Base-by-base conservation (phyloP, 768 basidiomycete species). In the Lentinula guzmanii region DNA sequence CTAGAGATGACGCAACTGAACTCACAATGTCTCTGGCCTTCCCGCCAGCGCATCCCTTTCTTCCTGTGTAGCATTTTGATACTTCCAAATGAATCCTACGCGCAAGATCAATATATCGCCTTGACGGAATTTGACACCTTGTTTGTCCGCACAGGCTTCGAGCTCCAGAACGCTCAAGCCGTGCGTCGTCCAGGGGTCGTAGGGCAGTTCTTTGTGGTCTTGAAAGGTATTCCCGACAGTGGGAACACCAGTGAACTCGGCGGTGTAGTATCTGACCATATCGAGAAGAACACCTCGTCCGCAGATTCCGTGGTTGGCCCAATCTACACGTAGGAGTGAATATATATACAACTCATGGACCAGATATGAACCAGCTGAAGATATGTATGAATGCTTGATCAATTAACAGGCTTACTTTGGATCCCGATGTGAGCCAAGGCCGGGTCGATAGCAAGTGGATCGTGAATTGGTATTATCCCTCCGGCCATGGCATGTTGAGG, bases 261-360 rank as follows among this genome's bases (percentile, higher is more conserved):
- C 74, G 1, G 79, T 81, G 61, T 81, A 79, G 70, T 80, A 82
- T 10, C 76, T 70, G 58, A 88, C 84, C 37, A 87, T 70, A 71
- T 90, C 87, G 37, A 89, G 78, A 21, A 89, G 71, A 52, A 89
- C 84, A 18, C 86, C 87, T 2, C 87, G 81, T 1, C 87, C 86
- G 57, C 84, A 85, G 46, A 88, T 87, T 0, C 87, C 86, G 66
- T 87, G 87, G 18, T 78, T 79, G 1, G 87, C 84, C 87, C 86
- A 89, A 67, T 88, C 87, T 88, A 50, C 13, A 39, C 43, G 28
- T 28, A 28, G 28, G 28, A 28, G 28, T 28, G 28, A 28, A 28
- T 28, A 61, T 59, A 5, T 61, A 9, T 63, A 28, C 28, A 28
- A 28, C 3, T 28, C 28, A 28, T 28, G 28, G 28, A 28, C 3